phyloP scores from a whole-genome alignment of 225 moss, liverwort and hornwort genomes.

The Ulota crispa region DNA sequence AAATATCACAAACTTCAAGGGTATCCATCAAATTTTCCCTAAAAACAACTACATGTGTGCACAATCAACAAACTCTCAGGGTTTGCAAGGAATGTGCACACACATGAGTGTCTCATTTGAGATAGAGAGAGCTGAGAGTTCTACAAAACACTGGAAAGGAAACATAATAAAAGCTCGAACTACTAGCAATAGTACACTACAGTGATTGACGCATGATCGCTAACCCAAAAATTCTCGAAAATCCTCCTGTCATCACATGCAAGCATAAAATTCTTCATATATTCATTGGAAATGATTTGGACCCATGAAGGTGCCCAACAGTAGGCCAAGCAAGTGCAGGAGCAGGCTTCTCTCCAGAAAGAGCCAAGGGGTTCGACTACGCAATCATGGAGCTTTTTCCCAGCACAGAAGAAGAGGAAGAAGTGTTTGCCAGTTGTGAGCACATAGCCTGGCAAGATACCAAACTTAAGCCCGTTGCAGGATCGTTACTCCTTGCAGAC shows the following conservation, averaged over 20 bases:
- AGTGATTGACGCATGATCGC: neutral
- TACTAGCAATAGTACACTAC: neutral
- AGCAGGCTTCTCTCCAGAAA: conserved; percentile 46
- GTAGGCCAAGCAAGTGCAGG: conserved; percentile 72
- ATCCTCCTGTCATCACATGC: too few relatives aligned
- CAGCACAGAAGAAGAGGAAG: conserved; percentile 59
- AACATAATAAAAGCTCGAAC: neutral
- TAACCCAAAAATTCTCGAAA: neutral
- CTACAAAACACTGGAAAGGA: neutral
- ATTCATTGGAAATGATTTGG: neutral
- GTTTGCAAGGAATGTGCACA: neutral
- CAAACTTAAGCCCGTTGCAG: conserved; percentile 46
- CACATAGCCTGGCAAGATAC: conserved; percentile 58
- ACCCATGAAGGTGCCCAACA: conserved; percentile 32
- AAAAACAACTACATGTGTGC: neutral
- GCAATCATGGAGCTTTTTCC: conserved; percentile 70
- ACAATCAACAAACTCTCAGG: neutral
- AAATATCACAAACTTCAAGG: too few relatives aligned
- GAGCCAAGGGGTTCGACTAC: conserved; percentile 57
- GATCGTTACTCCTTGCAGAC: conserved; percentile 58
- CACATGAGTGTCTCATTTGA: neutral
- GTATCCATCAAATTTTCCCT: too few relatives aligned
- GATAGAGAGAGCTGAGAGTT: neutral
- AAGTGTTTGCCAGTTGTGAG: conserved; percentile 47
- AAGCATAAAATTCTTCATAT: neutral